Evolutionary conservation across 2,329 filamentous ascomycete genomes (phyloP).

Genomic region (Exophiala xenobiotica): DNA sequence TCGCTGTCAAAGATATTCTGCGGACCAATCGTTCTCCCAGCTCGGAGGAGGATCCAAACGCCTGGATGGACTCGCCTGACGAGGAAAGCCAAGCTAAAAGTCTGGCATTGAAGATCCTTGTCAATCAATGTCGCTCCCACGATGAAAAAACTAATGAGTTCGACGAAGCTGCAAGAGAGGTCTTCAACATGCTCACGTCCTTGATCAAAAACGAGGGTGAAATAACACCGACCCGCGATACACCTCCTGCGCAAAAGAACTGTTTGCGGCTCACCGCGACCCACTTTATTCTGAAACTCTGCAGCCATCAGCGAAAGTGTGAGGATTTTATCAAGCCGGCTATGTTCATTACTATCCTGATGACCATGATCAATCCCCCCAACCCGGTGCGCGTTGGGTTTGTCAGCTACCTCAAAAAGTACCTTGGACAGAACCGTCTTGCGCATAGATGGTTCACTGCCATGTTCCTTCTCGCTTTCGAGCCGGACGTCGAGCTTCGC

Average conservation of each 20-base stretch:
- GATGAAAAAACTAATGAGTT: conserved; percentile 52
- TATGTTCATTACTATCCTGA: conserved; percentile 78
- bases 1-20: conserved; percentile 72
- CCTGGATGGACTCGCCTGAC: conserved; percentile 71
- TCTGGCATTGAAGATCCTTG: conserved; percentile 78
- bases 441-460: conserved; percentile 81
- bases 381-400: conserved; percentile 75
- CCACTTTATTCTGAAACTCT: conserved; percentile 79
- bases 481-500: conserved; percentile 73
- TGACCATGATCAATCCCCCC: conserved; percentile 75
- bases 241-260: conserved; percentile 73
- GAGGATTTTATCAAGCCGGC: conserved; percentile 70
- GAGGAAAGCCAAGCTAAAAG: conserved; percentile 81
- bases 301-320: conserved; percentile 66
- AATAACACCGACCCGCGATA: conserved; percentile 70
- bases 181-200: conserved; percentile 76
- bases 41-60: conserved; percentile 54
- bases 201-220: conserved; percentile 76
- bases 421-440: conserved; percentile 71
- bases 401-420: conserved; percentile 83
- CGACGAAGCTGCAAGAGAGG: conserved; percentile 57
- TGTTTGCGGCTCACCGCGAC: conserved; percentile 80
- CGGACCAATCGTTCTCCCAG: conserved; percentile 59
- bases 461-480: conserved; percentile 86
- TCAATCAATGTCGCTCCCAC: conserved; percentile 75